A percentile compares a stretch with the other conserved stretches of the same genome.
Conservation (phyloP, 495 filamentous ascomycete genomes). For the Podospora pseudocomata region DNA sequence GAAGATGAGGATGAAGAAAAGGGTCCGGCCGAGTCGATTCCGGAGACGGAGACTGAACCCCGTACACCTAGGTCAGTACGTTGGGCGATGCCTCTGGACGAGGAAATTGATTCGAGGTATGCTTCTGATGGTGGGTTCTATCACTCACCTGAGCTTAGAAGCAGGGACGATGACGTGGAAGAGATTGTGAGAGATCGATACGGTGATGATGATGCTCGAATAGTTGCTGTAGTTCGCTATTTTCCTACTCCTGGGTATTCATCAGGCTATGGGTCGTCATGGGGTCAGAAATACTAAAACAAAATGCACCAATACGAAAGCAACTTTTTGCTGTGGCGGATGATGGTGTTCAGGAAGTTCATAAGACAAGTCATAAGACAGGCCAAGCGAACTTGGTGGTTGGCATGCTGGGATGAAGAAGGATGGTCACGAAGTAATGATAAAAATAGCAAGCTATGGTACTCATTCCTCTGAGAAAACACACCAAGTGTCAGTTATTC, state of each 20-base stretch:
- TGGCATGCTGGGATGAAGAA: neutral
- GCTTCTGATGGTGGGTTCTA: neutral
- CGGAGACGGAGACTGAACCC: neutral
- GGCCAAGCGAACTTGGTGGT: neutral
- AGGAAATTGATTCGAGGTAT: neutral
- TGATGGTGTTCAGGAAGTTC: neutral
- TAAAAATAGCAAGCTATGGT: neutral
- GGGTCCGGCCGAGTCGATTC: neutral
- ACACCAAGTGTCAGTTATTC: too few species aligned
- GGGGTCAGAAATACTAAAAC: neutral
- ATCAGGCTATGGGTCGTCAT: neutral
- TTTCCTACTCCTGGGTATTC: neutral
- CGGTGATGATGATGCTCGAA: neutral
- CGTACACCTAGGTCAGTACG: neutral
- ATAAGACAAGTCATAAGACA: too few species aligned
- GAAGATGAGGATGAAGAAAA: neutral
- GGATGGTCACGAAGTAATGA: neutral
- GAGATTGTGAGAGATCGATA: neutral
- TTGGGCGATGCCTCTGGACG: neutral
- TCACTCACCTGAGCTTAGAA: neutral
- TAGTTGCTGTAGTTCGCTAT: neutral
- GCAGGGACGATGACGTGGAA: neutral
- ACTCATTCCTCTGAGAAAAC: neutral
- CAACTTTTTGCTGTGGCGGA: neutral
- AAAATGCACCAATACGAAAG: neutral